Evolutionary conservation across 768 basidiomycete species (phyloP).

Genomic region (Rubroboletus pulcherrimus): DNA sequence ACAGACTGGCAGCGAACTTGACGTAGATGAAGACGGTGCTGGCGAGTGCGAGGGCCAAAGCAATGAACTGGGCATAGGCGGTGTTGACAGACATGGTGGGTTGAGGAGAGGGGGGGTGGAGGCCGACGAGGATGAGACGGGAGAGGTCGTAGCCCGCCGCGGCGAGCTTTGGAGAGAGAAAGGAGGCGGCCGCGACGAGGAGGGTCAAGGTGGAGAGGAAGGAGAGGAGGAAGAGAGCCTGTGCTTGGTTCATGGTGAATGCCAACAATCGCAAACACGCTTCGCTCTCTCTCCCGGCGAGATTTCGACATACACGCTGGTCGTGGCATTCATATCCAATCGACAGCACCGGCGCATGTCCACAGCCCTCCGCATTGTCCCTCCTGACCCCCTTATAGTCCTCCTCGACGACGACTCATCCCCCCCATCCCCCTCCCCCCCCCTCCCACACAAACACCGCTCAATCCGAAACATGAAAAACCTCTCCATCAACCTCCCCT

Average conservation of each 20-base stretch:
- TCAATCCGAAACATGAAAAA: conserved; percentile 71
- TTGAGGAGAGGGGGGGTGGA: conserved; percentile 20
- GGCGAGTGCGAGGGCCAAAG: conserved; percentile 49
- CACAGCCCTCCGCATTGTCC: conserved; percentile 56
- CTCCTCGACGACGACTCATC: background rate
- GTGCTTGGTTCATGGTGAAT: conserved; percentile 41
- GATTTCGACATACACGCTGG: conserved; percentile 31
- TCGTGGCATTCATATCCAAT: conserved; percentile 32
- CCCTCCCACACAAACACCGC: conserved; percentile 41
- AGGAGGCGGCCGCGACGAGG: conserved; percentile 45
- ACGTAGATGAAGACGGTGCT: conserved; percentile 49
- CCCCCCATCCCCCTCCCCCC: background rate
- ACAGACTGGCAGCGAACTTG: conserved; percentile 47
- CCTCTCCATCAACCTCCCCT: conserved; percentile 64
- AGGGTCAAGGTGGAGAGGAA: conserved; percentile 44
- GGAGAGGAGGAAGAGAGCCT: conserved; percentile 52
- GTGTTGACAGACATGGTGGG: conserved; percentile 15
- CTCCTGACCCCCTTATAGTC: conserved; percentile 41
- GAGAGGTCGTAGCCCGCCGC: conserved; percentile 56
- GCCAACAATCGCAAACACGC: conserved; percentile 9
- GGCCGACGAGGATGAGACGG: conserved; percentile 60
- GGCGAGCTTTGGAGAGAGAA: conserved; percentile 41
- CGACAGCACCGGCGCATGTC: conserved; percentile 31
- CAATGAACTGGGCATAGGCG: conserved; percentile 41
- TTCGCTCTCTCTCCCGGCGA: conserved; percentile 10